Percentiles rank a stretch among this genome's conserved stretches.
Evolutionary conservation across 108 stramenopile species (phyloP).

Genomic region (Fistulifera solaris): DNA sequence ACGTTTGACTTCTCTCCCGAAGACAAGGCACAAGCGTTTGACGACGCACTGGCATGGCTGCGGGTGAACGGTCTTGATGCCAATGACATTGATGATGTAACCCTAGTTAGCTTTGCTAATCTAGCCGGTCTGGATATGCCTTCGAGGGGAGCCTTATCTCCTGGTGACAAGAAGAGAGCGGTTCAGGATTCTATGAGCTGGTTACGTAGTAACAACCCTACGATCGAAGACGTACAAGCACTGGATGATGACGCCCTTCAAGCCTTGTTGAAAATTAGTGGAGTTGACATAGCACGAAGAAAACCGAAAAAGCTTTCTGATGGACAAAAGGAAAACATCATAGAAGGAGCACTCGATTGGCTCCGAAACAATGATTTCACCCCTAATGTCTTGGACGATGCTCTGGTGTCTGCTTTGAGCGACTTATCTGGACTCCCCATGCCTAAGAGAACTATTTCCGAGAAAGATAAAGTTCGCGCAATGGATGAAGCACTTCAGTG

Average conservation of each 20-base stretch:
- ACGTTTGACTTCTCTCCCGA: background rate
- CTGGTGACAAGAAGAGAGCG: background rate
- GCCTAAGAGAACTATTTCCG: background rate
- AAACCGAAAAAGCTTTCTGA: too few relatives aligned
- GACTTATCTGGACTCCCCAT: conserved; percentile 8
- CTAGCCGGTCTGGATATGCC: conserved; percentile 6
- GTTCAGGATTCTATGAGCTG: conserved; percentile 12
- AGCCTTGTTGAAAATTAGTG: background rate
- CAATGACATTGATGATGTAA: conserved; percentile 11
- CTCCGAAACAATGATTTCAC: conserved; percentile 15
- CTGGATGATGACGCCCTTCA: conserved; percentile 2
- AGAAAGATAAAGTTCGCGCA: background rate
- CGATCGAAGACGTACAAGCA: background rate
- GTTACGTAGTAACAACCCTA: conserved; percentile 16
- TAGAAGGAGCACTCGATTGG: conserved; percentile 18
- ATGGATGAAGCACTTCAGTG: conserved; percentile 21
- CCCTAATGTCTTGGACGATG: conserved; percentile 5
- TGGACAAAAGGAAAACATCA: conserved; percentile 1
- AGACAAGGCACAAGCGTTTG: conserved; percentile 5
- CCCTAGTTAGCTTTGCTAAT: background rate
- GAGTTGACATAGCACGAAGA: too few relatives aligned
- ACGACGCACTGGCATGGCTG: conserved; percentile 18
- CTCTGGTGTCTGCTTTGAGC: conserved; percentile 2
- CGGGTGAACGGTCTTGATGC: conserved; percentile 9
- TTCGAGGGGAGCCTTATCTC: background rate